Evolutionary conservation across 768 basidiomycete species (phyloP).

Genomic region (Boletus reticuloceps): DNA sequence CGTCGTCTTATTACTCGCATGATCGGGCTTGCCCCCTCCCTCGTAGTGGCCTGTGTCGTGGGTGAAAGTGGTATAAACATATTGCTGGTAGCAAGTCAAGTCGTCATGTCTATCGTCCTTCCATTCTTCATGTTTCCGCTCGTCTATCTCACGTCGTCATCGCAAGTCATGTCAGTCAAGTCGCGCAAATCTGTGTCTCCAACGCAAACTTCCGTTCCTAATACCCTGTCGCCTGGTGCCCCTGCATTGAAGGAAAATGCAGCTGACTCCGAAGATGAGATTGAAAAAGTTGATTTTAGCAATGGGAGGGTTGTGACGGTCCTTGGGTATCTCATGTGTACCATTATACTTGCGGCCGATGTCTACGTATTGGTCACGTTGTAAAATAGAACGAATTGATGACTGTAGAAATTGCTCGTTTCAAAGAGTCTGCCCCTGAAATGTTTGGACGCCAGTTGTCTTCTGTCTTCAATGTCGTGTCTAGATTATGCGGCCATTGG

Average conservation of each 20-base stretch:
- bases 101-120: slow-evolving; percentile 76
- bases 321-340: slow-evolving; percentile 59
- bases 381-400: background rate
- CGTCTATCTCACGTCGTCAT: slow-evolving; percentile 66
- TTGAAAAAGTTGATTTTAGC: slow-evolving; percentile 56
- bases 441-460: too few species aligned
- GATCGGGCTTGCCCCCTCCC: slow-evolving; percentile 79
- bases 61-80: slow-evolving; percentile 70
- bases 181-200: slow-evolving; percentile 4
- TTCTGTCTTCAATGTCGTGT: too few species aligned
- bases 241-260: slow-evolving; percentile 1
- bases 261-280: slow-evolving; percentile 21
- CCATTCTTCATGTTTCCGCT: slow-evolving; percentile 86
- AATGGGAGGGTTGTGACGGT: slow-evolving; percentile 49
- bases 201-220: background rate
- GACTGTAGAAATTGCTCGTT: background rate
- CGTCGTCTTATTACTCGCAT: slow-evolving; percentile 82
- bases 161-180: slow-evolving; percentile 66
- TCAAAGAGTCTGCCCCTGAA: background rate
- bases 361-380: slow-evolving; percentile 70
- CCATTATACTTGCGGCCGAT: slow-evolving; percentile 69
- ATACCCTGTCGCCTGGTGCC: background rate
- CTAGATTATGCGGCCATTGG: too few species aligned
- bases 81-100: slow-evolving; percentile 85
- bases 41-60: slow-evolving; percentile 70